A percentile compares a stretch with the other conserved stretches of the same genome.
Conservation (phyloP, 352 stramenopile species). For the Bremia lactucae region DNA sequence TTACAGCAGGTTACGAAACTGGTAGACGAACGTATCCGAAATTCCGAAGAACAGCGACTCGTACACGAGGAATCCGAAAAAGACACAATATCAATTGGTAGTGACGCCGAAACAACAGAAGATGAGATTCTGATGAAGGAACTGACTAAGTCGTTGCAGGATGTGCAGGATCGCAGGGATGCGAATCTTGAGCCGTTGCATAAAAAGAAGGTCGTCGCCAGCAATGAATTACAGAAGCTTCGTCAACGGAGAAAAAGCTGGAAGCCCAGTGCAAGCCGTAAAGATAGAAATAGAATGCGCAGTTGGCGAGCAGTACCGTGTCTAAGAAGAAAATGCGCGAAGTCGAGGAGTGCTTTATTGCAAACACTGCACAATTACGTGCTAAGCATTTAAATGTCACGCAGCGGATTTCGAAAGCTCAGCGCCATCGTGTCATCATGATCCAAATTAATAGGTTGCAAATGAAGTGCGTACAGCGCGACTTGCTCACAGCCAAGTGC, state of each 20-base stretch:
- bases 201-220: slow-evolving; percentile 16
- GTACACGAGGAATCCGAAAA: slow-evolving; percentile 10
- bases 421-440: slow-evolving; percentile 30
- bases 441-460: slow-evolving; percentile 27
- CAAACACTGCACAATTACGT: slow-evolving; percentile 32
- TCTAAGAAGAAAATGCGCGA: slow-evolving; percentile 33
- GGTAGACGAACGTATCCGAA: slow-evolving; percentile 27
- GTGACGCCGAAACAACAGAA: slow-evolving; percentile 9
- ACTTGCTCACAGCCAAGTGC: slow-evolving; percentile 28
- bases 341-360: slow-evolving; percentile 41
- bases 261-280: slow-evolving; percentile 44
- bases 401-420: slow-evolving; percentile 21
- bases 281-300: slow-evolving; percentile 38
- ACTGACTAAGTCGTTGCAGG: slow-evolving; percentile 22
- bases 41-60: slow-evolving; percentile 25
- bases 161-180: slow-evolving; percentile 34
- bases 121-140: slow-evolving; percentile 28
- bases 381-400: slow-evolving; percentile 40
- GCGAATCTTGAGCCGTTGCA: slow-evolving; percentile 20
- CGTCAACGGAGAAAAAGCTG: slow-evolving; percentile 32
- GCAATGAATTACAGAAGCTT: slow-evolving; percentile 17
- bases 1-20: slow-evolving; percentile 32
- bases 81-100: slow-evolving; percentile 7
- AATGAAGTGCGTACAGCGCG: slow-evolving; percentile 27
- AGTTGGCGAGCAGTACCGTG: slow-evolving; percentile 21